These are phyloP conservation scores for Aegilops sharonensis DNA, from an alignment of 176 grass and related monocot genomes.

Conservation along the genomic window DNA sequence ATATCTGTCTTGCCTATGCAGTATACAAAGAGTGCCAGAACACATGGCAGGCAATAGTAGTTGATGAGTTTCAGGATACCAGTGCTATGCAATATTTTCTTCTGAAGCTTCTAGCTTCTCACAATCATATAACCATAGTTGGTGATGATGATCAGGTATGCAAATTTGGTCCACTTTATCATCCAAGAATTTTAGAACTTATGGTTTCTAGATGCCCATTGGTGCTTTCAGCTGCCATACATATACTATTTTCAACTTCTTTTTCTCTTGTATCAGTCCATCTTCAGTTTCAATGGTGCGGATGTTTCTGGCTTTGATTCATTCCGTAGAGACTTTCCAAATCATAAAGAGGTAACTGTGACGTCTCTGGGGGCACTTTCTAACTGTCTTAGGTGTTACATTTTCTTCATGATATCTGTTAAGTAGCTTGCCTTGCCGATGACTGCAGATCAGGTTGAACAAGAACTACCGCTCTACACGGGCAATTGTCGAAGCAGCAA, in stretches of 20 bases:
- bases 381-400: constrained; percentile 8
- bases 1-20: constrained; percentile 33
- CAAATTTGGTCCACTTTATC: constrained; percentile 21
- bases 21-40: constrained; percentile 74
- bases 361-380: background rate
- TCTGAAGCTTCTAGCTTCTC: constrained; percentile 79
- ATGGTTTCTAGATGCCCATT: constrained; percentile 19
- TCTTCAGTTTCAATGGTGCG: constrained; percentile 99
- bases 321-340: constrained; percentile 87
- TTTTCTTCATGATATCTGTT: constrained; percentile 6
- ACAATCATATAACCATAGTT: constrained; percentile 85
- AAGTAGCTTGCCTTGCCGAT: constrained; percentile 30
- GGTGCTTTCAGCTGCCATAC: constrained; percentile 15
- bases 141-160: constrained; percentile 95
- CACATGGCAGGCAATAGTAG: constrained; percentile 81
- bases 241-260: constrained; percentile 19
- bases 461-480: constrained; percentile 92
- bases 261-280: constrained; percentile 67
- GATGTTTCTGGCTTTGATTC: constrained; percentile 93
- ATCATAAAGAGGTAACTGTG: constrained; percentile 72
- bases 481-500: constrained; percentile 91
- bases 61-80: constrained; percentile 99
- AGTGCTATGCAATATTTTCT: constrained; percentile 92
- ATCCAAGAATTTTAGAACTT: constrained; percentile 25
- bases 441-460: constrained; percentile 77